These are phyloP conservation scores for Sarcodon aspratus DNA, from an alignment of 768 basidiomycete genomes.

Conservation along the genomic window DNA sequence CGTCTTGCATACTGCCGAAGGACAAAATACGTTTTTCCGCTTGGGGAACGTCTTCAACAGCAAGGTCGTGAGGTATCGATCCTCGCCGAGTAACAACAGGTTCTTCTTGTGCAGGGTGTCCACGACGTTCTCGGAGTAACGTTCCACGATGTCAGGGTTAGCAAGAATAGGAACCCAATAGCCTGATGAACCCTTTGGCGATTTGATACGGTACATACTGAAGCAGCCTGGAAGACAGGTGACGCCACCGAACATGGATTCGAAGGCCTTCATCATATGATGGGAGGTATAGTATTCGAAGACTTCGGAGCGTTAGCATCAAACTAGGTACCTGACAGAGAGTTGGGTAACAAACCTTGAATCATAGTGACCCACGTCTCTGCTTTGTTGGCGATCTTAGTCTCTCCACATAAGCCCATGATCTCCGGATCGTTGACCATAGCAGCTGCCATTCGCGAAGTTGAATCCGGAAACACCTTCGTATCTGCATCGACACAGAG, in stretches of 20 bases:
- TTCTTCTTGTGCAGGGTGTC: conserved; percentile 99
- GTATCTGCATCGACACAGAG: conserved; percentile 97
- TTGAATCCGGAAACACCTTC: conserved; percentile 97
- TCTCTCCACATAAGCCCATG: conserved; percentile 98
- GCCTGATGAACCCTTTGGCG: conserved; percentile 90
- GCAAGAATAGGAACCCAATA: conserved; percentile 99
- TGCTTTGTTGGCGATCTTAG: conserved; percentile 98
- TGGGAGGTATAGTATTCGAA: conserved; percentile 99
- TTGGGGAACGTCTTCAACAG: conserved; percentile 99
- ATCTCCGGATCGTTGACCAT: conserved; percentile 97
- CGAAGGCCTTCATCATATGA: conserved; percentile 98
- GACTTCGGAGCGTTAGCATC: conserved; percentile 35
- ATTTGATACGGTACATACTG: conserved; percentile 99
- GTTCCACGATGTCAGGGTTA: conserved; percentile 97
- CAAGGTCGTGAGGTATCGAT: conserved; percentile 96
- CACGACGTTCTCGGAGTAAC: conserved; percentile 98
- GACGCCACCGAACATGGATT: conserved; percentile 98
- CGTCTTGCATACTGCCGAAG: conserved; percentile 98
- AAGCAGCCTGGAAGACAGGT: conserved; percentile 99
- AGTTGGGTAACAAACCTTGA: conserved; percentile 58
- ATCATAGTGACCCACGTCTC: conserved; percentile 99
- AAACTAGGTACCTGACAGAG: background rate
- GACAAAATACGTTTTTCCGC: conserved; percentile 98
- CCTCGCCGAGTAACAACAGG: conserved; percentile 90
- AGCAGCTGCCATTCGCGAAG: conserved; percentile 91